Base-by-base conservation (phyloP, 2,329 filamentous ascomycete species). In the Neofusicoccum cordaticola region DNA sequence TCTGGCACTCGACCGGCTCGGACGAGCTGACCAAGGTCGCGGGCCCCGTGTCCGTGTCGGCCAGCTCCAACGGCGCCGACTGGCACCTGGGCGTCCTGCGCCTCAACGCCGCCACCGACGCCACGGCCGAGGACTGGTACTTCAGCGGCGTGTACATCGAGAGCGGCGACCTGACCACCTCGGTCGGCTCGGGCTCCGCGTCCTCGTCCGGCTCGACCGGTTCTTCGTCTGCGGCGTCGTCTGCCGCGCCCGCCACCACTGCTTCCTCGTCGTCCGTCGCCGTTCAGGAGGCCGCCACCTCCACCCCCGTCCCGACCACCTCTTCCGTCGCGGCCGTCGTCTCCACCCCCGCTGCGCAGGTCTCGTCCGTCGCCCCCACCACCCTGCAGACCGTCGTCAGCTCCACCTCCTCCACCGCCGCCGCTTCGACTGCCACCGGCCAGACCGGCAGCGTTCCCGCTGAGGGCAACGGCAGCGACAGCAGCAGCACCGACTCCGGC, bases 101-200 rank as follows among this genome's bases (percentile, higher is more conserved):
- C 68, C 80, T 92, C 62, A 77, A 79, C 37, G 85, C 86, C 1
- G 83, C 84, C 57, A 74, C 81, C 57, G 84, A 86, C 47, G 73
- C 72, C 8, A 78, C 75, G 42, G 74, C 75, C 3, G 89, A 91
- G 79, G 88, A 91, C 72, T 88, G 88, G 80, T 90, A 86, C 74
- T 91, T 90, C 78, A 88, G 85, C 4, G 88, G 89, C 11, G 86
- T 90, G 3, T 92, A 90, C 71, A 82, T 91, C 58, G 89, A 92
- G 81, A 82, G 79, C 56, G 87, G 85, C 4, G 72, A 68, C 13
- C 31, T 76, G 7, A 76, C 73, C 0, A 71, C 66, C 19, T 67
- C 68, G 4, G 65, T 74, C 42, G 51, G 42, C 19, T 37, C 31
- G 12, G 62, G 52, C 62, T 42, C 50, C 9, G 19, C 44, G 8